These are phyloP conservation scores for Przewalskia tangutica DNA, from an alignment of 257 asterid genomes.

Conservation along the genomic window DNA sequence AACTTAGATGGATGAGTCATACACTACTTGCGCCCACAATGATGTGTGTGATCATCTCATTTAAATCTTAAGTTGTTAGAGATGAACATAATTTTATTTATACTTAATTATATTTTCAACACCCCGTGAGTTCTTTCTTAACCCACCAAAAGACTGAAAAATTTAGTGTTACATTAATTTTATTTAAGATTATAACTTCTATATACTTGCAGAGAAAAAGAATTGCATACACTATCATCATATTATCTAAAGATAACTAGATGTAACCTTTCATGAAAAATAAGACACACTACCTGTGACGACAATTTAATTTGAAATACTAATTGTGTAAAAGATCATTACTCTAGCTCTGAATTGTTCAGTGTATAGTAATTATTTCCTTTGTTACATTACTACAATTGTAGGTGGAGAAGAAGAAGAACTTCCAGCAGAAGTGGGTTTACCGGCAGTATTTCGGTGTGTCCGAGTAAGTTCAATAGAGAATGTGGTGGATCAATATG, in stretches of 20 bases:
- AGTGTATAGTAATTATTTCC: too few relatives aligned
- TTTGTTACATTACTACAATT: not conserved
- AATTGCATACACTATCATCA: not conserved
- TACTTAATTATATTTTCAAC: too few relatives aligned
- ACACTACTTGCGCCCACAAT: not conserved
- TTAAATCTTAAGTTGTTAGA: too few relatives aligned
- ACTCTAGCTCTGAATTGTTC: too few relatives aligned
- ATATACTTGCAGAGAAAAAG: not conserved
- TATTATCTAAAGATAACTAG: not conserved
- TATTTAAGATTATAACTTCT: not conserved
- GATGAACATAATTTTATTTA: too few relatives aligned
- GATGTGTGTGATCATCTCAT: too few relatives aligned
- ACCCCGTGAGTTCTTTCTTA: too few relatives aligned
- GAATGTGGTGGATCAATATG: conserved; percentile 47
- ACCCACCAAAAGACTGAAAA: too few relatives aligned
- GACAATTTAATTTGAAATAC: too few relatives aligned
- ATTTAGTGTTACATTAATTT: not conserved
- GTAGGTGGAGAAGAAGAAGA: conserved; percentile 27
- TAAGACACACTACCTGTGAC: too few relatives aligned
- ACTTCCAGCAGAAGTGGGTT: conserved; percentile 45
- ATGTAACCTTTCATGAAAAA: not conserved
- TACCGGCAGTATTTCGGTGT: conserved; percentile 49
- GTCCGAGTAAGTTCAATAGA: conserved; percentile 58
- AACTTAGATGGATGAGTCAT: not conserved
- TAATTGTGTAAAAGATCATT: too few relatives aligned